Base-by-base conservation (phyloP, 148 eudicot genomes). In the Selenicereus undatus region DNA sequence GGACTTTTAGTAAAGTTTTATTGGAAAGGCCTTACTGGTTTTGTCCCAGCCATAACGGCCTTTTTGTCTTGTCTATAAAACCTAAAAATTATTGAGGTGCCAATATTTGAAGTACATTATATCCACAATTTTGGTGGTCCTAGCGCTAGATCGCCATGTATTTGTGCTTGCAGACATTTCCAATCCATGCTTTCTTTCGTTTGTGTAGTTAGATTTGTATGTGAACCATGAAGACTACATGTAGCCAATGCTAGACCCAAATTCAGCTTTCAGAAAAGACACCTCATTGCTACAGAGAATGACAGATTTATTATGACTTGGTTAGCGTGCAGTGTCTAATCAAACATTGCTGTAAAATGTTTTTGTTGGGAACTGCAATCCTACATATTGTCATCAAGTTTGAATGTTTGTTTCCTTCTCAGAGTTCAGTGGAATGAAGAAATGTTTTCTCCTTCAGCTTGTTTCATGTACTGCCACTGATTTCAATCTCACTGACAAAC, bases 291-390 rank as follows among this genome's bases (percentile, higher is more conserved):
- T 50, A 16, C 52, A 14, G 21, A 73, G 10, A 73, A 71, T 43
- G 70, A 71, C n/a, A 12, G 54, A 80, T 18, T 58, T 11, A 48
- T 58, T 43, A 56, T 80, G 77, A 39, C 58, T 13, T 56, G 76
- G 69, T 11, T 10, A 39, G 13, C 43, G 24, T 80, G 17, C 39
- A 71, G 69, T 71, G 11, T 54, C 51, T 72, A 51, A 43, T 56
- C 29, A 45, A 45, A 32, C 52, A 48, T 48, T 3, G 5, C 51
- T 69, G 36, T 45, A 78, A 30, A 20, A 13, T 66, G 22, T 73
- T 26, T 72, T 5, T 36, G 32, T 32, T 32, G 52, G 52, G 42
- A 22, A 32, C 73, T 66, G 69, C 58, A 69, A 32, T 48, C 39
- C n/a, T 51, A 51, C 21, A 42, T 13, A 64, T 45, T 68, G 50